phyloP scores from a whole-genome alignment of 331 rosid genomes.

The Stylosanthes scabra region DNA sequence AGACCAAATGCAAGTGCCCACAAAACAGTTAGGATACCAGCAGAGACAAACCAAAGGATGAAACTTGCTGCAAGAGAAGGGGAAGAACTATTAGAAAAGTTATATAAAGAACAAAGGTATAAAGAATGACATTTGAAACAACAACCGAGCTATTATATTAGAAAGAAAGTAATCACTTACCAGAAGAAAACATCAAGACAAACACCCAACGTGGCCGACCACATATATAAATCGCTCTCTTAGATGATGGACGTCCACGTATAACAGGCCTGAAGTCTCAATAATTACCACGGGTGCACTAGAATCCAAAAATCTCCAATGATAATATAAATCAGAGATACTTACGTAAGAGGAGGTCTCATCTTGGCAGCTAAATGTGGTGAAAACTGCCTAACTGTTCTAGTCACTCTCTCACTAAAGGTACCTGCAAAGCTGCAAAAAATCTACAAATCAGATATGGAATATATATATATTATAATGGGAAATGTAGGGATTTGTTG shows the following conservation, averaged over 20 bases:
- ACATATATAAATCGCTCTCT: slow-evolving; percentile 81
- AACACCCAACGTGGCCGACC: slow-evolving; percentile 94
- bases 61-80: slow-evolving; percentile 62
- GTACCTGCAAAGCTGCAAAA: slow-evolving; percentile 90
- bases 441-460: slow-evolving; percentile 33
- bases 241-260: slow-evolving; percentile 95
- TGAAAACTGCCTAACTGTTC: slow-evolving; percentile 87
- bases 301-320: not conserved
- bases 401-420: slow-evolving; percentile 83
- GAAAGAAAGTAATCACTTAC: slow-evolving; percentile 48
- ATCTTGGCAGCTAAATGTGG: slow-evolving; percentile 95
- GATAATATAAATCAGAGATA: slow-evolving; percentile 33
- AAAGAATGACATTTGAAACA: slow-evolving; percentile 17
- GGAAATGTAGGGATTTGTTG: too few species aligned
- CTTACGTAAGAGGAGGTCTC: slow-evolving; percentile 97
- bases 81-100: not conserved
- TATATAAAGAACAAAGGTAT: slow-evolving; percentile 9
- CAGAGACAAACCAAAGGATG: slow-evolving; percentile 76
- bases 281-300: slow-evolving; percentile 35
- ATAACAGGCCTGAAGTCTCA: slow-evolving; percentile 84
- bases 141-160: slow-evolving; percentile 9
- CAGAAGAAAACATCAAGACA: slow-evolving; percentile 73
- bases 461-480: too few species aligned
- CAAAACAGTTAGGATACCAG: slow-evolving; percentile 75
- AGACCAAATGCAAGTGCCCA: slow-evolving; percentile 87